Conservation (phyloP, 331 rosid genomes). For the Acacia concinna region DNA sequence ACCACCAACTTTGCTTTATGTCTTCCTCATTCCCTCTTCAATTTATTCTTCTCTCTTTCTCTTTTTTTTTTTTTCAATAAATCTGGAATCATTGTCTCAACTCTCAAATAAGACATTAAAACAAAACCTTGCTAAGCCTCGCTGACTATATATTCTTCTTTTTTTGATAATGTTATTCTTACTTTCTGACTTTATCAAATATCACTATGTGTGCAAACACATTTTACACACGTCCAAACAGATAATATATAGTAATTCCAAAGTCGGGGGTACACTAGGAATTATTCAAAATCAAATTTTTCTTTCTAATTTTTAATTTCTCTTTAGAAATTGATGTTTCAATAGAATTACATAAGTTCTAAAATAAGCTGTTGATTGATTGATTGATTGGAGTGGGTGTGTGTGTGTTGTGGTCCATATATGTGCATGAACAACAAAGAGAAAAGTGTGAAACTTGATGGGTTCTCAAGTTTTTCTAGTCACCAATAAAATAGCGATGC, state of each 20-base stretch:
- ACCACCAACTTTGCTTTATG: neutral
- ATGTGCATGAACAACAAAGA: neutral
- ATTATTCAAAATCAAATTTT: neutral
- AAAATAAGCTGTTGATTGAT: neutral
- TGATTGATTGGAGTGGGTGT: neutral
- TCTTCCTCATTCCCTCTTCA: neutral
- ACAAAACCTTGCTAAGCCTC: too few species aligned
- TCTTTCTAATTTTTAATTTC: neutral
- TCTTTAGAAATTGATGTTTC: neutral
- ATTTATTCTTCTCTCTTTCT: neutral
- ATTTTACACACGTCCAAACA: neutral
- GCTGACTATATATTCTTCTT: too few species aligned
- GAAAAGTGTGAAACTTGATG: neutral
- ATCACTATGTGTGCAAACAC: neutral
- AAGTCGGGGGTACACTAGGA: neutral
- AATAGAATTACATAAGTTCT: neutral
- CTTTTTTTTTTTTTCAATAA: too few species aligned
- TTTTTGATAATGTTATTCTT: neutral
- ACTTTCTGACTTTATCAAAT: neutral
- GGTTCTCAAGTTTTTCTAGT: neutral
- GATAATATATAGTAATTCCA: neutral
- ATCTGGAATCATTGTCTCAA: too few species aligned
- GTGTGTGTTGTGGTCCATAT: neutral
- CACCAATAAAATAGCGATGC: neutral
- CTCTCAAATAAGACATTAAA: too few species aligned